Evolutionary conservation across 1,284 basidiomycete species (phyloP).

Genomic region (Vanrija humicola): DNA sequence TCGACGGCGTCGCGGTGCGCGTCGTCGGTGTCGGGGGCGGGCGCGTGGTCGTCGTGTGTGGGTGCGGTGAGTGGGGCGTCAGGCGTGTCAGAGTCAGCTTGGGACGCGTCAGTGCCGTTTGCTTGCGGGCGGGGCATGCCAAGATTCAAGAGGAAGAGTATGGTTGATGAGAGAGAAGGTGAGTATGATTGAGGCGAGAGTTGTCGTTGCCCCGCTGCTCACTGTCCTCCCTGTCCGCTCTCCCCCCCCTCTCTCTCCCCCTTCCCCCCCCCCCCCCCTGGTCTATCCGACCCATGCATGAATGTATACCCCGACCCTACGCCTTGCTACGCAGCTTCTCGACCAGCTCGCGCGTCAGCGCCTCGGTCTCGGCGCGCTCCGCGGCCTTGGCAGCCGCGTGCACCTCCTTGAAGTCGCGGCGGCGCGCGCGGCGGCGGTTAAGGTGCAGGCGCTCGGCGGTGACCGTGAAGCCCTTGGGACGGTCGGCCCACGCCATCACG

Average conservation of each 20-base stretch:
- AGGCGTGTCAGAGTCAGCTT: too few relatives aligned
- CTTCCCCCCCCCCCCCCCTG: not conserved
- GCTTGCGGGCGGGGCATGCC: not conserved
- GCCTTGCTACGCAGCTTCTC: constrained; percentile 1
- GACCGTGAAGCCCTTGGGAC: constrained; percentile 30
- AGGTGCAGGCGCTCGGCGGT: constrained; percentile 32
- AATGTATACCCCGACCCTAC: not conserved
- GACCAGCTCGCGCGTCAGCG: not conserved
- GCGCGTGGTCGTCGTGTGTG: too few relatives aligned
- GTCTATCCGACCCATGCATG: constrained; percentile 2
- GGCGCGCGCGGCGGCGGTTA: constrained; percentile 25
- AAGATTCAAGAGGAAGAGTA: too few relatives aligned
- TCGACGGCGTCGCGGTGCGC: too few relatives aligned
- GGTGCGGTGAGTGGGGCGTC: too few relatives aligned
- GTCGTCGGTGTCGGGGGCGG: too few relatives aligned
- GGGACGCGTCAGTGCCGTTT: not conserved
- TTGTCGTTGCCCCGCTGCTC: too few relatives aligned
- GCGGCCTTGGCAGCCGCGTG: constrained; percentile 4
- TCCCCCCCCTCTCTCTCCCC: not conserved
- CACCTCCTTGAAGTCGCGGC: constrained; percentile 29
- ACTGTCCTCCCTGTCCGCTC: too few relatives aligned
- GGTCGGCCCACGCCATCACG: constrained; percentile 24
- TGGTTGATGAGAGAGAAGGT: not conserved
- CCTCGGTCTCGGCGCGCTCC: constrained; percentile 3
- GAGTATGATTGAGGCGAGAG: too few relatives aligned